Base-by-base conservation (phyloP, 768 basidiomycete genomes). In the Podaxis sp. region DNA sequence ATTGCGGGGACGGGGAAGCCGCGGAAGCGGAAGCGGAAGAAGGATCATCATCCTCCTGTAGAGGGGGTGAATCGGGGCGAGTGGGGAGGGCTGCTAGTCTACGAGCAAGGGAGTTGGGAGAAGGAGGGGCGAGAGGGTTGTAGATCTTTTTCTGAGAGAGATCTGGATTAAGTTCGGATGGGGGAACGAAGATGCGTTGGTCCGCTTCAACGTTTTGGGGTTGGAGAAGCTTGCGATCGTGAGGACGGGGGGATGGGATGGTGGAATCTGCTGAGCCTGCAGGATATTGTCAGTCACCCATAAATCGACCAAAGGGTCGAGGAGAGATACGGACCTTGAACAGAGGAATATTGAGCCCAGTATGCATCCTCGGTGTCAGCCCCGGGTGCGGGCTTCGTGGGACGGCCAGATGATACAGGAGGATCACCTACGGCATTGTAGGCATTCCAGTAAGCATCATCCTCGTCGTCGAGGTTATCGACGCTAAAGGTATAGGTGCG, bases 191-290 rank as follows among this genome's bases (percentile, higher is more conserved):
- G 59, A 78, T 68, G 49, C 75, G 75, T 41, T 66, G 67, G 27
- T 68, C 64, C 19, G 55, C 25, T 19, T 64, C 57, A 17, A 49
- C 62, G 37, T 51, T 51, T 36, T 43, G 53, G 29, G 62, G 46
- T 29, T 70, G 64, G 33, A 55, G 63, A 8, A 67, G 65, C 46
- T 71, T 73, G 53, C 69, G 71, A 56, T 72, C 74, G 36, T 55
- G 65, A 7, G 75, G 72, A 22, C 74, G 75, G 6, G 80, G 79
- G 68, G 67, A 89, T 74, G 89, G 88, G 15, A 85, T 68, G 19
- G 87, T 89, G 15, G 90, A 91, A 70, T 91, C 89, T 15, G 83
- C 88, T 29, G 89, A 84, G 57, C 90, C 89, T 91, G 67, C 37
- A 8, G 24, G 4, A 49, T 29, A 57, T 54, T 52, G 41, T 63